Base-by-base conservation (phyloP, 345 rosid genomes). In the Litchi chinensis region DNA sequence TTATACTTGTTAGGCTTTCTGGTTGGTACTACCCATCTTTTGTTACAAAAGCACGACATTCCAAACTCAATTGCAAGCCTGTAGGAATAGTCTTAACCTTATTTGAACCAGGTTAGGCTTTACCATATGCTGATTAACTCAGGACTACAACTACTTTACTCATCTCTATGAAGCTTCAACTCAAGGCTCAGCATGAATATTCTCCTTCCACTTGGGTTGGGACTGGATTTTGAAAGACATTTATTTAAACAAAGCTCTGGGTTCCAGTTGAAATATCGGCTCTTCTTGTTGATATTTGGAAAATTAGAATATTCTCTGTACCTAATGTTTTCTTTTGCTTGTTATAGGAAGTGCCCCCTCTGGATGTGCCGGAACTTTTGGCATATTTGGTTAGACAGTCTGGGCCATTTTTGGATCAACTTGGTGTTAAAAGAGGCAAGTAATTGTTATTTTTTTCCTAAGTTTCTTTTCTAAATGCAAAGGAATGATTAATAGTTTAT, bases 301-400 rank as follows among this genome's bases (percentile, higher is more conserved):
- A 8, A 65, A 32, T 46, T 66, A 13, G 48, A 64, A 78, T 39
- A 32, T 69, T 18, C 9, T 64, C 13, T 60, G 28, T 69, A 46
- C 78, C 79, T 64, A 80, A 28, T 73, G 63, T 75, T 78, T 62
- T 60, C 57, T 68, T 26, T 9, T 64, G 15, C 52, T 26, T 74
- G 72, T 70, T 75, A 56, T 64, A 96, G 98, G 95, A 91, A 77
- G 97, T 96, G 18, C 95, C 89, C 0, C 97, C 97, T 9, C 74
- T 94, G 86, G 97, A 96, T 82, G 92, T 90, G 22, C 87, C 97
- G 7, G 98, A 96, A 77, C 96, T 96, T 75, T 86, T 96, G 76
- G 99, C 98, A 74, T 87, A 82, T 86, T 88, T 94, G 86, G 97
- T 94, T 81, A 89, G 94, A 77, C 98, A 94, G 75, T 94, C 98